Conservation (phyloP, 192 early-diverging fungal genomes). For the Bifiguratus adelaidae region DNA sequence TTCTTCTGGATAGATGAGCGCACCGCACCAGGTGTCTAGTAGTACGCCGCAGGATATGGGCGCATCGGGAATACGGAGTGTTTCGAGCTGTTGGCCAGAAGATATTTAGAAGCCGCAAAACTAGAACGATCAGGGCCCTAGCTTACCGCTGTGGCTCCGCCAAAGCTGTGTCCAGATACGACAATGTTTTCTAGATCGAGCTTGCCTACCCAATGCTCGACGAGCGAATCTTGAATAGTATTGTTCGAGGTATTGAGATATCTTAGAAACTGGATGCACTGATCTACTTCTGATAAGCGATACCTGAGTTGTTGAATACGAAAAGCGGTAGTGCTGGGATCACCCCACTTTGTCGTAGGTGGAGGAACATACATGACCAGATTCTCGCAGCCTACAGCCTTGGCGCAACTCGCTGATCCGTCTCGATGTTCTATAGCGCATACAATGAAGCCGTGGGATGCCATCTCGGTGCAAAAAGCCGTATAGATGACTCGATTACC, state of each 20-base stretch:
- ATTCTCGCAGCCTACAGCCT: too few relatives aligned
- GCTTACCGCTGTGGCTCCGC: constrained; percentile 1
- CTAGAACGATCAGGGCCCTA: neutral
- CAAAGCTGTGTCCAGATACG: constrained; percentile 4
- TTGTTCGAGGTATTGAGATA: neutral
- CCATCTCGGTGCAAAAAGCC: constrained; percentile 3
- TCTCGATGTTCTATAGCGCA: constrained; percentile 11
- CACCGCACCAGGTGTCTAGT: constrained; percentile 5
- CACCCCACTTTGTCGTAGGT: neutral
- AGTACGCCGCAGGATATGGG: constrained; percentile 7
- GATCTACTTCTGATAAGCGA: constrained; percentile 2
- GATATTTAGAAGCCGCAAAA: neutral
- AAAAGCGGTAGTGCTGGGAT: neutral
- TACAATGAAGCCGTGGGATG: constrained; percentile 7
- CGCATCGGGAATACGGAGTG: neutral
- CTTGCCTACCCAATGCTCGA: neutral
- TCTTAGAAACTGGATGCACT: neutral
- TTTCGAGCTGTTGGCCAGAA: neutral
- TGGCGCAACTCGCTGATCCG: constrained; percentile 4
- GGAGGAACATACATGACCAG: neutral
- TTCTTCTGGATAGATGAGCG: neutral
- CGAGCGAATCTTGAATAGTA: neutral
- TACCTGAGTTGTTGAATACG: neutral
- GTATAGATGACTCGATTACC: constrained; percentile 7
- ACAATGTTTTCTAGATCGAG: neutral